Evolutionary conservation across 2,329 filamentous ascomycete species (phyloP).

Genomic region (Trichoderma sp.): DNA sequence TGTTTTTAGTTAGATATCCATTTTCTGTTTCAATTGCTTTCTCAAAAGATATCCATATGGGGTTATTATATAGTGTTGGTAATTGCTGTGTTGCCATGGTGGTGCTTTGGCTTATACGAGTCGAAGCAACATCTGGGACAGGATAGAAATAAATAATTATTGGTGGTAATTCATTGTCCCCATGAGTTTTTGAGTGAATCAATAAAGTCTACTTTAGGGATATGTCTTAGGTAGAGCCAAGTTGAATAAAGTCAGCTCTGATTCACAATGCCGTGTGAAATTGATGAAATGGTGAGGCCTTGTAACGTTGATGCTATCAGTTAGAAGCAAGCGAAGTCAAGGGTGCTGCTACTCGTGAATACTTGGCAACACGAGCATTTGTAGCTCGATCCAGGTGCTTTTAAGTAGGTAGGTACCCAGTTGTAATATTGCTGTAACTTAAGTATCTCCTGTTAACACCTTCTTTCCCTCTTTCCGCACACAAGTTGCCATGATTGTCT

Average conservation of each 20-base stretch:
- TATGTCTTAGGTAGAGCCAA: neutral
- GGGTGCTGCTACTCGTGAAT: neutral
- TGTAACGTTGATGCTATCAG: neutral
- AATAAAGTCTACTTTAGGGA: neutral
- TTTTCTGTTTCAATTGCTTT: neutral
- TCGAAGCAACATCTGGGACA: neutral
- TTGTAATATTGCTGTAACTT: neutral
- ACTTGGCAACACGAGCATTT: neutral
- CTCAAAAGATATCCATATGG: neutral
- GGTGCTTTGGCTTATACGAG: neutral
- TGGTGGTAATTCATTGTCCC: neutral
- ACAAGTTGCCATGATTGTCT: neutral
- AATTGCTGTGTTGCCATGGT: neutral
- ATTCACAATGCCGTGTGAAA: neutral
- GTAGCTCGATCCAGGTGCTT: neutral
- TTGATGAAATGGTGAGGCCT: neutral
- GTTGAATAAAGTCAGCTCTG: neutral
- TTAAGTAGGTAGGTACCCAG: no score
- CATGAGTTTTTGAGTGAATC: neutral
- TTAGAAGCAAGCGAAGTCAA: neutral
- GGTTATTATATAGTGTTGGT: neutral
- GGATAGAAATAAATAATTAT: neutral
- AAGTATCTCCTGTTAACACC: neutral
- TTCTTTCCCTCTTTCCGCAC: neutral
- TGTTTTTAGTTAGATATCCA: conserved; percentile 3